Conservation (phyloP, 2,329 filamentous ascomycete genomes). For the Helotiales sp. region DNA sequence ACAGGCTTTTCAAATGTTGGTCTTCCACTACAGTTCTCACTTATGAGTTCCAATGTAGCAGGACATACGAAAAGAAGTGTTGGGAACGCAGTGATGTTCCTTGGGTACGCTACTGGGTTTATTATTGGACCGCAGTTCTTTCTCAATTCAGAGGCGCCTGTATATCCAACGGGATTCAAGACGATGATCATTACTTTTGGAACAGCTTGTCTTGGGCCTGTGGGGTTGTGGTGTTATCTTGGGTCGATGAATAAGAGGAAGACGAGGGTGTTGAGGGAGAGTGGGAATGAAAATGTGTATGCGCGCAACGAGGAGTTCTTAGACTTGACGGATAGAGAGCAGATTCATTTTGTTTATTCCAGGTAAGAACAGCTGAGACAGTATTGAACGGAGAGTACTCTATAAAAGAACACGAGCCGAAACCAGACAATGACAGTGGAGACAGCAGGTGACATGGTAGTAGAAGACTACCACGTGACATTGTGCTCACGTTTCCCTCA, state of each 20-base stretch:
- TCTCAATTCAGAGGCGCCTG: not conserved
- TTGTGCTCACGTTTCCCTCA: too few relatives aligned
- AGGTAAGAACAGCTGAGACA: too few relatives aligned
- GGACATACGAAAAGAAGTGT: not conserved
- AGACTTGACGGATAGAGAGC: constrained; percentile 1
- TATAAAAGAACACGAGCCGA: too few relatives aligned
- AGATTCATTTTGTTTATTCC: constrained; percentile 1
- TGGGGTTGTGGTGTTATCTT: not conserved
- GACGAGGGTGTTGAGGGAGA: not conserved
- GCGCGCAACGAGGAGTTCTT: constrained; percentile 1
- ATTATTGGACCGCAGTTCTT: not conserved
- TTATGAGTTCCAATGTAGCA: not conserved
- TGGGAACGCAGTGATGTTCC: not conserved
- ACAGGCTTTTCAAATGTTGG: not conserved
- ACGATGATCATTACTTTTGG: constrained; percentile 1
- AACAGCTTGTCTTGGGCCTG: not conserved
- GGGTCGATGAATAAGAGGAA: not conserved
- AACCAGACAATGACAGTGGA: too few relatives aligned
- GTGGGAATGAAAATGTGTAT: not conserved
- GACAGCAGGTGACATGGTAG: too few relatives aligned
- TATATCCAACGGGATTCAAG: not conserved
- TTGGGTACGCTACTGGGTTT: not conserved
- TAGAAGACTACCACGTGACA: too few relatives aligned
- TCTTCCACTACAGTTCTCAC: not conserved
- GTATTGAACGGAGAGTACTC: too few relatives aligned